Conservation (phyloP, 169 alveolate species). For the Plasmodium vivax region DNA sequence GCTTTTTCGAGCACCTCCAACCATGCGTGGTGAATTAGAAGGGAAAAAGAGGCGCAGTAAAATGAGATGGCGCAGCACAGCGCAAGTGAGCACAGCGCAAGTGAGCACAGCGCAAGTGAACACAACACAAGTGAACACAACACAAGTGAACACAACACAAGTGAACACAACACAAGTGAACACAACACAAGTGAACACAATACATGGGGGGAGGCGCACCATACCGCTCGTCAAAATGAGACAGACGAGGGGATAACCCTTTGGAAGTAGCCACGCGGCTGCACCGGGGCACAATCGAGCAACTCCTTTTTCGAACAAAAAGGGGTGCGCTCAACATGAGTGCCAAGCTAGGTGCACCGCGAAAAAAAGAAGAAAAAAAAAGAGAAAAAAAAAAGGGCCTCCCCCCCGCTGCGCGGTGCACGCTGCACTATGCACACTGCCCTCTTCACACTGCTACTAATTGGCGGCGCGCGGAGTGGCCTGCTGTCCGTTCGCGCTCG, state of each 20-base stretch:
- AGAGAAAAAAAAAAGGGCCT: not conserved
- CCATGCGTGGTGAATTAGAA: not conserved
- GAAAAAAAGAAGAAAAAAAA: too few relatives aligned
- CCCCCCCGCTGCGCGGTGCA: not conserved
- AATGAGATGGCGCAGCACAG: not conserved
- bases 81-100: not conserved
- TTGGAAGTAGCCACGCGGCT: not conserved
- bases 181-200: not conserved
- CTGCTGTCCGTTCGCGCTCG: not conserved
- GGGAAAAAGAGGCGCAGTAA: not conserved
- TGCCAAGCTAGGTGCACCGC: not conserved
- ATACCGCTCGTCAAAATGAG: not conserved
- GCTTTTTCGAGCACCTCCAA: not conserved
- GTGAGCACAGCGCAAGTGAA: too few relatives aligned
- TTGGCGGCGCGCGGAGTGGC: constrained; percentile 9
- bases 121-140: not conserved
- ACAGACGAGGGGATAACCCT: not conserved
- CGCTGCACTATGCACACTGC: too few relatives aligned
- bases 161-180: not conserved
- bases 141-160: not conserved
- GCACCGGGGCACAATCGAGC: not conserved
- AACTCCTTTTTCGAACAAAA: not conserved
- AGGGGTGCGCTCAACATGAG: not conserved
- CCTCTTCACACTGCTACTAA: not conserved
- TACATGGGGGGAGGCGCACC: not conserved